A percentile compares a stretch with the other conserved stretches of the same genome.
Conservation (phyloP, 768 basidiomycete genomes). For the Strobilomyces echinocephalus region DNA sequence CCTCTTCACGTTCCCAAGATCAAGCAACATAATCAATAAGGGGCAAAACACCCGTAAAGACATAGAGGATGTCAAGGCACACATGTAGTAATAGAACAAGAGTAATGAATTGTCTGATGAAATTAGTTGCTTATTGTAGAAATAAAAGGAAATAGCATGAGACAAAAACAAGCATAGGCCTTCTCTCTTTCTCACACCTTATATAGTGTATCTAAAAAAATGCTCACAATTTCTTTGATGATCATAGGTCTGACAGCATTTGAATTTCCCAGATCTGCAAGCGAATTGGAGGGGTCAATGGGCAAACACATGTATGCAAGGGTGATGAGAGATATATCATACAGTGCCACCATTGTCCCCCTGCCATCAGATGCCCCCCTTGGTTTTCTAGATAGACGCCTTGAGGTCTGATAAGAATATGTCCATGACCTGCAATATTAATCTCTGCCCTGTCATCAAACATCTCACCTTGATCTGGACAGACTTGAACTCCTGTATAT, state of each 20-base stretch:
- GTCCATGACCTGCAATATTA: conserved; percentile 75
- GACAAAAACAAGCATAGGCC: too few relatives aligned
- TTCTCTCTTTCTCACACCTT: conserved; percentile 44
- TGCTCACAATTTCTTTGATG: conserved; percentile 47
- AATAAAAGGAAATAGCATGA: too few relatives aligned
- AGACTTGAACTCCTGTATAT: conserved; percentile 88
- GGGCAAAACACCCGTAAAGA: too few relatives aligned
- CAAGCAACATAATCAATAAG: too few relatives aligned
- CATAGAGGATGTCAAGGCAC: too few relatives aligned
- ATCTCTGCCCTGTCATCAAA: conserved; percentile 55
- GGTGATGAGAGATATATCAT: conserved; percentile 51
- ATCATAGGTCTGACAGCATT: too few relatives aligned
- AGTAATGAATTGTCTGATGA: too few relatives aligned
- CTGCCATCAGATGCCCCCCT: conserved; percentile 52
- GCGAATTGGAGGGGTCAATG: too few relatives aligned
- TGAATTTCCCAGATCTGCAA: conserved; percentile 45
- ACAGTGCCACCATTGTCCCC: conserved; percentile 89
- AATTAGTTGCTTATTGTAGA: too few relatives aligned
- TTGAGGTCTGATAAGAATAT: conserved; percentile 82
- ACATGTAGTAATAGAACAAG: too few relatives aligned
- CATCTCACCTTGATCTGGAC: conserved; percentile 77
- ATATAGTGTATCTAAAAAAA: conserved; percentile 82
- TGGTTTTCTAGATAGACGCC: conserved; percentile 69
- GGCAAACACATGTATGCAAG: too few relatives aligned
- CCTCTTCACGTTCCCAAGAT: too few relatives aligned